A percentile compares a stretch with the other conserved stretches of the same genome.
Evolutionary conservation across 257 asterid genomes (phyloP).

Genomic region (Capsicum pubescens): DNA sequence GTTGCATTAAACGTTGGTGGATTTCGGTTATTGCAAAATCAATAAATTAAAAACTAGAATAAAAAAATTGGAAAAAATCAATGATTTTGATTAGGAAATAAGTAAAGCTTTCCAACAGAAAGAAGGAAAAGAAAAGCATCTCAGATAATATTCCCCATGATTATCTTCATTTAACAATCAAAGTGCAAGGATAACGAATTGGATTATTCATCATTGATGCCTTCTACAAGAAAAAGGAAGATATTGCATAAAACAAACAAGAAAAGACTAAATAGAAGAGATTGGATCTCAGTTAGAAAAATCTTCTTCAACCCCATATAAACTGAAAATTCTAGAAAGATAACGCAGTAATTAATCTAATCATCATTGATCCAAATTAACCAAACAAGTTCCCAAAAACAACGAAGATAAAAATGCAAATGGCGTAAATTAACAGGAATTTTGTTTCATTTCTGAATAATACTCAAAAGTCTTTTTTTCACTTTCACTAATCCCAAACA

Average conservation of each 20-base stretch:
- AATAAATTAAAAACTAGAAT: no score
- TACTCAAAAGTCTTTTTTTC: not conserved
- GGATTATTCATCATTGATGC: conserved; percentile 27
- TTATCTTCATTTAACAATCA: conserved; percentile 21
- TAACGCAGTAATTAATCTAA: conserved; percentile 20
- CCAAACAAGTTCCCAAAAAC: not conserved
- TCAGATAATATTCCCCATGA: conserved; percentile 8
- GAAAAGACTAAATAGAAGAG: not conserved
- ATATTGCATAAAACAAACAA: not conserved
- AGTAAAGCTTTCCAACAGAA: not conserved
- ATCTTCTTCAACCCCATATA: conserved; percentile 13
- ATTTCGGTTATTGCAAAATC: no score
- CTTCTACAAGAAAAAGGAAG: no score
- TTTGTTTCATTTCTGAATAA: no score
- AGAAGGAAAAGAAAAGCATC: conserved; percentile 1
- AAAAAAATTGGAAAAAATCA: no score
- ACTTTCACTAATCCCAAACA: no score
- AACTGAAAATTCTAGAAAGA: conserved; percentile 13
- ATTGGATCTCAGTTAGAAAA: conserved; percentile 19
- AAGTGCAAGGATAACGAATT: conserved; percentile 30
- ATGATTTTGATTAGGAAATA: no score
- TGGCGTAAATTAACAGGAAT: not conserved
- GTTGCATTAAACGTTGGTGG: no score
- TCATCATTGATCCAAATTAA: conserved; percentile 22
- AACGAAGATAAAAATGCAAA: not conserved